These are phyloP conservation scores for Nosema granulosis DNA, from an alignment of 371 early-diverging fungal genomes.

Conservation along the genomic window DNA sequence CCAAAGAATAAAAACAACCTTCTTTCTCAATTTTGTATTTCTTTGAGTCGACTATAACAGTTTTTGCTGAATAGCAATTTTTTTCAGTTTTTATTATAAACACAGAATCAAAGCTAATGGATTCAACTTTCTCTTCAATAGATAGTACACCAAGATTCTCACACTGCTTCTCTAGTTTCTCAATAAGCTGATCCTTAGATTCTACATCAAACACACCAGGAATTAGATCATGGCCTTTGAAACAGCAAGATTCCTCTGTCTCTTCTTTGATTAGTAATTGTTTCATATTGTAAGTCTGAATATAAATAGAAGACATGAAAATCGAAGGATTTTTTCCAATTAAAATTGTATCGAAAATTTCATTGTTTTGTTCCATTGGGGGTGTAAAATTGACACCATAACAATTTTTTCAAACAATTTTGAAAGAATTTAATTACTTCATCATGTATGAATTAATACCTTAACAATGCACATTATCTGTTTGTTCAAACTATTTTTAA, in stretches of 20 bases:
- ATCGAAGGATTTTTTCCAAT: conserved; percentile 46
- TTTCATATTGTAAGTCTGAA: conserved; percentile 45
- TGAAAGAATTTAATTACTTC: background rate
- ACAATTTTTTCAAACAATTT: background rate
- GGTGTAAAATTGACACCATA: background rate
- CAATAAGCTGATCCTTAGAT: conserved; percentile 25
- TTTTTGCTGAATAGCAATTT: conserved; percentile 8
- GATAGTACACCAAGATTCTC: conserved; percentile 43
- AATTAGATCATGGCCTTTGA: conserved; percentile 33
- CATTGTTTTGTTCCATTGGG: background rate
- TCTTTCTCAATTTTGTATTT: conserved; percentile 3
- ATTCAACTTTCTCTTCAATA: background rate
- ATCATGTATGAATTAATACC: no score
- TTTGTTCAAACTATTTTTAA: no score
- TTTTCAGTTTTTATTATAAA: conserved; percentile 2
- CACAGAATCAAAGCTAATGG: background rate
- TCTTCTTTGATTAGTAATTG: conserved; percentile 21
- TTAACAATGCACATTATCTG: no score
- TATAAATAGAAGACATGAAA: conserved; percentile 54
- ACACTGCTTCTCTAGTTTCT: conserved; percentile 18
- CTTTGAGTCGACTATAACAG: conserved; percentile 29
- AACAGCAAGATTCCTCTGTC: background rate
- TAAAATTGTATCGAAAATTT: conserved; percentile 3
- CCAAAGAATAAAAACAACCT: conserved; percentile 30
- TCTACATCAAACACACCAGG: conserved; percentile 21